Conservation (phyloP, 305 asterid genomes). For the Rubia balearica region DNA sequence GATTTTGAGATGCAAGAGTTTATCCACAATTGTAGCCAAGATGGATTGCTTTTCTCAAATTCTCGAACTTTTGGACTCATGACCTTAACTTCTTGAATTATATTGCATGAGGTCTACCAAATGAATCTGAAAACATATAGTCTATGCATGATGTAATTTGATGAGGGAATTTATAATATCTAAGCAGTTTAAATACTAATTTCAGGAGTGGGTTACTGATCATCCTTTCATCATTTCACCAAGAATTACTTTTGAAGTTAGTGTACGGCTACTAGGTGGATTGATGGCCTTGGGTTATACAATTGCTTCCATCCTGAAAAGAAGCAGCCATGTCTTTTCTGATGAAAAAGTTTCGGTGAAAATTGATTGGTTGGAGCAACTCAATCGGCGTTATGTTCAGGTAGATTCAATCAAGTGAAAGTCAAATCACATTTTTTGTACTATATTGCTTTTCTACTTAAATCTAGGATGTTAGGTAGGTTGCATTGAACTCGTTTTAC, state of each 20-base stretch:
- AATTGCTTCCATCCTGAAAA: constrained; percentile 90
- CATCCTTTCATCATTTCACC: constrained; percentile 94
- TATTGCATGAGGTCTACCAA: not conserved
- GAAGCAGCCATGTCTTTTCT: constrained; percentile 80
- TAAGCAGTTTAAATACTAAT: constrained; percentile 20
- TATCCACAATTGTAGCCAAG: not conserved
- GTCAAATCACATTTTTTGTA: not conserved
- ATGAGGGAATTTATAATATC: constrained; percentile 13
- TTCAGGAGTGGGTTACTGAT: constrained; percentile 98
- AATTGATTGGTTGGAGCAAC: constrained; percentile 98
- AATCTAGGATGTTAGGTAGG: not conserved
- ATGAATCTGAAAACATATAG: not conserved
- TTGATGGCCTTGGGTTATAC: constrained; percentile 96
- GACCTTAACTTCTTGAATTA: not conserved
- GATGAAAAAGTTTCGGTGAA: constrained; percentile 73
- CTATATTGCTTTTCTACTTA: not conserved
- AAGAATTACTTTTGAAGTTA: constrained; percentile 93
- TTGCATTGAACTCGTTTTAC: not conserved
- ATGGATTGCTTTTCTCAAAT: not conserved
- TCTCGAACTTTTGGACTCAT: not conserved
- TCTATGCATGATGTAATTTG: not conserved
- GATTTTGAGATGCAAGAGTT: not conserved
- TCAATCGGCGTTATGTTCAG: constrained; percentile 86
- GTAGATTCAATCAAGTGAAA: constrained; percentile 28
- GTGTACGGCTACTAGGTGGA: constrained; percentile 99